phyloP scores from a whole-genome alignment of 2,329 filamentous ascomycete genomes.

The Emmonsia crescens region DNA sequence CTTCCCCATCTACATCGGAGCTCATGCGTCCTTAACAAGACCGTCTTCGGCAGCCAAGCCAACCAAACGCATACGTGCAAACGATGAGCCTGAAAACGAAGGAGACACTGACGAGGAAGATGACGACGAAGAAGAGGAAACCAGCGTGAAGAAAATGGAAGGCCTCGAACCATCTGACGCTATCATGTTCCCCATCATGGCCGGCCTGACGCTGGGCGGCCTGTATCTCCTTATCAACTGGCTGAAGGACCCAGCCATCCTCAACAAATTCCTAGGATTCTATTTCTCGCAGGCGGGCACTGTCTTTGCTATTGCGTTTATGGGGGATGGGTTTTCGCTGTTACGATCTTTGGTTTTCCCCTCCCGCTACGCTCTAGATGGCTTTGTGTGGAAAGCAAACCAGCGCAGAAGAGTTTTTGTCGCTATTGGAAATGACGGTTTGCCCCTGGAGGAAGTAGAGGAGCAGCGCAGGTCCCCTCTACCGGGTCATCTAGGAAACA shows the following conservation, averaged over 20 bases:
- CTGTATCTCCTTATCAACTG: constrained; percentile 86
- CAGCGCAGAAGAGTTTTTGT: constrained; percentile 24
- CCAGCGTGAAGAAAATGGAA: constrained; percentile 49
- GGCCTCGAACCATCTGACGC: constrained; percentile 68
- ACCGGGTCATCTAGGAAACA: constrained; percentile 38
- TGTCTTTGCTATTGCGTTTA: constrained; percentile 61
- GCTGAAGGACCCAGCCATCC: constrained; percentile 65
- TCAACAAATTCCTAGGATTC: constrained; percentile 71
- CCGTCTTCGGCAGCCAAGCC: constrained; percentile 67
- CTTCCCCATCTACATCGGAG: constrained; percentile 71
- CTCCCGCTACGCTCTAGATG: constrained; percentile 48
- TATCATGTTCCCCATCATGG: constrained; percentile 71
- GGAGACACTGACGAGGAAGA: constrained; percentile 34
- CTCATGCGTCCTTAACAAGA: constrained; percentile 73
- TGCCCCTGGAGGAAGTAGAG: constrained; percentile 7
- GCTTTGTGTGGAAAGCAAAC: constrained; percentile 39
- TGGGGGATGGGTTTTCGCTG: constrained; percentile 61
- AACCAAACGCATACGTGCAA: constrained; percentile 31
- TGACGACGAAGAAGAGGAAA: constrained; percentile 45
- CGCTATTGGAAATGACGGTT: constrained; percentile 10
- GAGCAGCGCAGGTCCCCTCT: constrained; percentile 37
- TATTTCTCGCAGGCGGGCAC: constrained; percentile 76
- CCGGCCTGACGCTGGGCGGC: constrained; percentile 57
- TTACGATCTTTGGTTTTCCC: constrained; percentile 62
- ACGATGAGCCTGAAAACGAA: constrained; percentile 22